phyloP scores from a whole-genome alignment of 306 rosid species.

The Cicer judaicum region DNA sequence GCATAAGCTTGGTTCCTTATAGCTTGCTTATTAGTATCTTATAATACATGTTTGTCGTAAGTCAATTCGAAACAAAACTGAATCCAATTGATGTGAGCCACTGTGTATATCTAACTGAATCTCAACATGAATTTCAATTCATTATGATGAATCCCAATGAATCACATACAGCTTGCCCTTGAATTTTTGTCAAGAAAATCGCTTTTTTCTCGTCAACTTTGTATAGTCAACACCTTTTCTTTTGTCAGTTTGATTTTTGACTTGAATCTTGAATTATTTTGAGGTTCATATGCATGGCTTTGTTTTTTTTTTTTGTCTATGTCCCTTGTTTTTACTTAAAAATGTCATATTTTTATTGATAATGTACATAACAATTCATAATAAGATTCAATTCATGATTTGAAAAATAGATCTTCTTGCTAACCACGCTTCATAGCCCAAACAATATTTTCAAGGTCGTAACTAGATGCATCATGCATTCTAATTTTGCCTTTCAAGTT shows the following conservation, averaged over 20 bases:
- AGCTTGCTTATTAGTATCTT: not conserved
- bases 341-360: not conserved
- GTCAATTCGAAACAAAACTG: no score
- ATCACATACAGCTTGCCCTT: not conserved
- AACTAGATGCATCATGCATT: constrained; percentile 17
- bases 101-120: no score
- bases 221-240: not conserved
- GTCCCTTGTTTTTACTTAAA: not conserved
- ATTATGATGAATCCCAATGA: not conserved
- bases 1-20: not conserved
- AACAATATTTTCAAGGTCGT: constrained; percentile 14
- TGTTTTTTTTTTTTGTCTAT: not conserved
- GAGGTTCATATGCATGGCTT: not conserved
- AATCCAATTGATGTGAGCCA: no score
- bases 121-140: not conserved
- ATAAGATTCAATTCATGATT: not conserved
- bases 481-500: constrained; percentile 6
- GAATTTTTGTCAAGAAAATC: not conserved
- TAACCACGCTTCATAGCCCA: not conserved
- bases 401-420: not conserved
- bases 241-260: not conserved
- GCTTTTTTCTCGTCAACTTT: not conserved
- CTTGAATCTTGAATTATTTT: not conserved
- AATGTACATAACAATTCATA: not conserved
- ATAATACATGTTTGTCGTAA: no score